A percentile compares a stretch with the other conserved stretches of the same genome.
phyloP scores from a whole-genome alignment of 352 stramenopile species.

The Phytophthora chlamydospora region DNA sequence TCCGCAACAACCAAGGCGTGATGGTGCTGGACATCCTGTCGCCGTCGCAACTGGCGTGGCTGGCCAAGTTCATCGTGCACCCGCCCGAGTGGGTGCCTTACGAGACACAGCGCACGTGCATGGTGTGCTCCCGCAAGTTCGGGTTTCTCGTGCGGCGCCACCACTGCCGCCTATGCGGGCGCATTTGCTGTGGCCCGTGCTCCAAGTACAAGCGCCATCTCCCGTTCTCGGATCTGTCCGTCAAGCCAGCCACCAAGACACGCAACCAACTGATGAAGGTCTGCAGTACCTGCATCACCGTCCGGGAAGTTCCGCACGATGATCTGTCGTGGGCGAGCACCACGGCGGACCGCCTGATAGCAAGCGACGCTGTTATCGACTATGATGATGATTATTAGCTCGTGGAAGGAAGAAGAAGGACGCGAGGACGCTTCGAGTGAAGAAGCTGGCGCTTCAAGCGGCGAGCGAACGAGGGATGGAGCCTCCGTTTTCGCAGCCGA shows the following conservation, averaged over 20 bases:
- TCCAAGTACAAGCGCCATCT: slow-evolving; percentile 80
- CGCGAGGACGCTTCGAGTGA: slow-evolving; percentile 14
- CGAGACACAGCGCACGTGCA: slow-evolving; percentile 69
- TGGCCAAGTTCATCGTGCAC: slow-evolving; percentile 79
- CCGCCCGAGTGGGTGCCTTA: slow-evolving; percentile 78
- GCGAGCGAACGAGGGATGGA: slow-evolving; percentile 20
- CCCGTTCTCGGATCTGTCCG: slow-evolving; percentile 51
- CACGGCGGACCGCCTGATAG: slow-evolving; percentile 54
- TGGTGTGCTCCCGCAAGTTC: slow-evolving; percentile 78
- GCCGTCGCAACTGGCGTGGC: slow-evolving; percentile 70
- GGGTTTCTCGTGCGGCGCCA: slow-evolving; percentile 73
- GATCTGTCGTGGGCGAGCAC: slow-evolving; percentile 65
- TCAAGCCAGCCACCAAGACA: slow-evolving; percentile 51
- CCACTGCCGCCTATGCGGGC: slow-evolving; percentile 83
- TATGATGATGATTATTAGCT: slow-evolving; percentile 63
- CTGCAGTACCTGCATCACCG: slow-evolving; percentile 75
- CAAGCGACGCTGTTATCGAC: slow-evolving; percentile 54
- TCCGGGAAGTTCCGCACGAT: slow-evolving; percentile 53
- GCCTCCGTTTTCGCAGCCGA: slow-evolving; percentile 5
- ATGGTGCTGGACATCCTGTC: slow-evolving; percentile 81
- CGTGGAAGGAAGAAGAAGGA: slow-evolving; percentile 9
- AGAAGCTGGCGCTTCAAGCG: slow-evolving; percentile 16
- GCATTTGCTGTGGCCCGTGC: slow-evolving; percentile 81
- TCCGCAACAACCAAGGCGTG: slow-evolving; percentile 75
- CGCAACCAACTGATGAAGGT: slow-evolving; percentile 64